A percentile compares a stretch with the other conserved stretches of the same genome.
phyloP scores from a whole-genome alignment of 352 stramenopile species.

The Globisporangium paroecandrum region DNA sequence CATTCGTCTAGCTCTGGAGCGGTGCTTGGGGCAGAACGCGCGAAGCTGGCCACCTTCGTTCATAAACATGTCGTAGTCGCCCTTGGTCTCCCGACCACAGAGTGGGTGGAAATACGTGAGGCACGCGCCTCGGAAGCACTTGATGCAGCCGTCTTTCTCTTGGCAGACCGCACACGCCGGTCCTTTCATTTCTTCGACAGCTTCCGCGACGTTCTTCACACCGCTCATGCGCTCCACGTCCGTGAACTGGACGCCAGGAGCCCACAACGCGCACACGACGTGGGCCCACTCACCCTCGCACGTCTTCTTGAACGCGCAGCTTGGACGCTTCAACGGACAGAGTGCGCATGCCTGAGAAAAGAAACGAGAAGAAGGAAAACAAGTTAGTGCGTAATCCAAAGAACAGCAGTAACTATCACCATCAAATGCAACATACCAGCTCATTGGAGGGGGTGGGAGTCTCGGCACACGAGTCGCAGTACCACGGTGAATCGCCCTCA shows the following conservation, averaged over 20 bases:
- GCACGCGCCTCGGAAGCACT: conserved; percentile 74
- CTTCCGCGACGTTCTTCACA: conserved; percentile 69
- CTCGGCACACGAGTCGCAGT: conserved; percentile 77
- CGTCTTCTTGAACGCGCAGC: conserved; percentile 84
- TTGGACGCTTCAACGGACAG: conserved; percentile 64
- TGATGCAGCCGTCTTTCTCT: conserved; percentile 73
- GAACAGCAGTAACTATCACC: background rate
- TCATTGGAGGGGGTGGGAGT: conserved; percentile 35
- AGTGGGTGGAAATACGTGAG: conserved; percentile 76
- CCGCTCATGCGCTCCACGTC: conserved; percentile 83
- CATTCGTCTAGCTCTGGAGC: conserved; percentile 38
- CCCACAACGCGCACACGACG: conserved; percentile 86
- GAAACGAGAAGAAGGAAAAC: background rate
- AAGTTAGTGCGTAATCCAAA: background rate
- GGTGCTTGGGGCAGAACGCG: conserved; percentile 79
- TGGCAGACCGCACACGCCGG: conserved; percentile 63
- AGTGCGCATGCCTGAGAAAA: conserved; percentile 58
- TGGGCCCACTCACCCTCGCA: conserved; percentile 77
- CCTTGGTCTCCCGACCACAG: conserved; percentile 77
- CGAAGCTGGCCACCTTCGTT: conserved; percentile 81
- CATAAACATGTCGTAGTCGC: conserved; percentile 89
- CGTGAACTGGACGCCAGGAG: conserved; percentile 79
- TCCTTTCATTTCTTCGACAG: conserved; percentile 62
- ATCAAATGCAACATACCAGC: conserved; percentile 30
- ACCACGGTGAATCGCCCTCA: conserved; percentile 81